Evolutionary conservation across 352 stramenopile genomes (phyloP).

Genomic region (Pythium inflatum): DNA sequence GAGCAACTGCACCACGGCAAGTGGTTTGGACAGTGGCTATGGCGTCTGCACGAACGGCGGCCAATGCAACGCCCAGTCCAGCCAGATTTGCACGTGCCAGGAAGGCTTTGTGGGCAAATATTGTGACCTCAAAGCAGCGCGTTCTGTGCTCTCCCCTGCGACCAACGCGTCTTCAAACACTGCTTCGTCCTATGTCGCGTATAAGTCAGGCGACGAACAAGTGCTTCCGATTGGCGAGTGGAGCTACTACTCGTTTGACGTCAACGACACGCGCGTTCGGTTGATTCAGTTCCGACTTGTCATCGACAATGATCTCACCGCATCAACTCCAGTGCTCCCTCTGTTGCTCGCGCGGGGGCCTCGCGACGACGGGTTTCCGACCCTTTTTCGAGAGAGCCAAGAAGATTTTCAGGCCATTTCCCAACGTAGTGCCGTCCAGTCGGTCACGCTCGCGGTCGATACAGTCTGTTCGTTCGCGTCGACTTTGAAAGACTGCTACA

Average conservation of each 20-base stretch:
- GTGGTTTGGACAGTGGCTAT: constrained; percentile 21
- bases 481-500: constrained; percentile 62
- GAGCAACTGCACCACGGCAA: constrained; percentile 36
- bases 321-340: constrained; percentile 48
- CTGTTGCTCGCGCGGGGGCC: constrained; percentile 63
- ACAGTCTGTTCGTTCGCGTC: constrained; percentile 45
- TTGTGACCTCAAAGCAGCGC: constrained; percentile 36
- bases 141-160: constrained; percentile 24
- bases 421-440: constrained; percentile 31
- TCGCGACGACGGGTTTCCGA: constrained; percentile 56
- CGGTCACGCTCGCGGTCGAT: constrained; percentile 49
- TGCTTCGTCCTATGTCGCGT: constrained; percentile 17
- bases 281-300: constrained; percentile 52
- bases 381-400: constrained; percentile 44
- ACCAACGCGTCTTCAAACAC: background rate
- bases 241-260: constrained; percentile 72
- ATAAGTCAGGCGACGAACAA: constrained; percentile 13
- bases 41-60: constrained; percentile 51
- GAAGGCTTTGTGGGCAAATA: constrained; percentile 44
- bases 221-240: constrained; percentile 53
- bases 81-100: constrained; percentile 54
- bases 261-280: constrained; percentile 45
- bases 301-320: constrained; percentile 49
- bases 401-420: constrained; percentile 59
- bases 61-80: constrained; percentile 53